Conservation (phyloP, 345 rosid species). For the Eucalyptus cloeziana region DNA sequence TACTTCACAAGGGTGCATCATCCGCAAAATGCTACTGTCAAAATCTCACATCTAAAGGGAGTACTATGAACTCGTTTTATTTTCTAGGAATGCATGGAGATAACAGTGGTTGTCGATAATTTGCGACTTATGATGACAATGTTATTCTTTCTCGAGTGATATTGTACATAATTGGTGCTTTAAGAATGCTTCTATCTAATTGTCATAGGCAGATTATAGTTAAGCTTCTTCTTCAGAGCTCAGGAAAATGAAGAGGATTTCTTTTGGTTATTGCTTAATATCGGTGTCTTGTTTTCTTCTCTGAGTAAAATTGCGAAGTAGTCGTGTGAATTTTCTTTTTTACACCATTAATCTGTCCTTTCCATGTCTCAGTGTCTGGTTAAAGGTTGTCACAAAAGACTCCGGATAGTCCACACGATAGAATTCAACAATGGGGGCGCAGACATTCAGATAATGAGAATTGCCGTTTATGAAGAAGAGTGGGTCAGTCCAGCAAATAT, state of each 20-base stretch:
- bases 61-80: not conserved
- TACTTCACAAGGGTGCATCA: not conserved
- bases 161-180: not conserved
- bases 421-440: constrained; percentile 76
- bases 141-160: not conserved
- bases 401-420: constrained; percentile 77
- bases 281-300: not conserved
- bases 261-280: not conserved
- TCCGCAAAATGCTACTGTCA: not conserved
- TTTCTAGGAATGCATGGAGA: not conserved
- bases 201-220: not conserved
- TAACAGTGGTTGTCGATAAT: not conserved
- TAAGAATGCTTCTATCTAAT: not conserved
- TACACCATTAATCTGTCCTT: not conserved
- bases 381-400: constrained; percentile 94
- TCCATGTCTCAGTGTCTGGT: constrained; percentile 58
- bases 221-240: not conserved
- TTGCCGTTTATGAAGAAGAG: constrained; percentile 84
- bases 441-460: constrained; percentile 81
- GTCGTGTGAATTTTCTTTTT: not conserved
- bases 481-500: constrained; percentile 72
- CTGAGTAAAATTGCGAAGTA: not conserved
- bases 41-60: not conserved
- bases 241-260: not conserved
- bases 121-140: not conserved